Evolutionary conservation across 2,329 filamentous ascomycete species (phyloP).

Genomic region (Phoma herbarum): DNA sequence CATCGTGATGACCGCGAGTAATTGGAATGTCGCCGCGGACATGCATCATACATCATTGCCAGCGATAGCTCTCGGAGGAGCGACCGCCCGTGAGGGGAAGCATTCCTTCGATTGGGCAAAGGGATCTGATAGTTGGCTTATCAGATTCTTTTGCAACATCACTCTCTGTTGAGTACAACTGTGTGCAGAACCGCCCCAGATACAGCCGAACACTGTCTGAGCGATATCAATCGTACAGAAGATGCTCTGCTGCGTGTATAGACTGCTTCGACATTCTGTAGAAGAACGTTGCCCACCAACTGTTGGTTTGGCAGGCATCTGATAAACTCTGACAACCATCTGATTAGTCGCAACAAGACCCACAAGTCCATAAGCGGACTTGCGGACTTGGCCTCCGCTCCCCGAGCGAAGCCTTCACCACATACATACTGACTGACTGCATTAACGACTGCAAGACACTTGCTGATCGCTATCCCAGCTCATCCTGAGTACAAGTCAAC

Average conservation of each 20-base stretch:
- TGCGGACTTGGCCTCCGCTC: conserved; percentile 8
- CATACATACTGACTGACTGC: too few relatives aligned
- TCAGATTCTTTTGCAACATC: conserved; percentile 11
- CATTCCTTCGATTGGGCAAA: conserved; percentile 16
- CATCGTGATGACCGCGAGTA: conserved; percentile 4
- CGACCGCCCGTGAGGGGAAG: conserved; percentile 26
- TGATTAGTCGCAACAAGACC: conserved; percentile 15
- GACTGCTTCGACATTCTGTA: background rate
- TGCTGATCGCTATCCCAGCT: too few relatives aligned
- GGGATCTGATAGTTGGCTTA: conserved; percentile 38
- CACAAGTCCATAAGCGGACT: conserved; percentile 2
- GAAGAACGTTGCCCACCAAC: background rate
- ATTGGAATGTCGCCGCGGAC: conserved; percentile 21
- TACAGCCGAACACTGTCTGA: background rate
- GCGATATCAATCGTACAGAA: too few relatives aligned
- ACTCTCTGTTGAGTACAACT: background rate
- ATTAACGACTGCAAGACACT: too few relatives aligned
- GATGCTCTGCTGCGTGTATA: background rate
- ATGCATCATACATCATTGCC: conserved; percentile 26
- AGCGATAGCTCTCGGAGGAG: conserved; percentile 28
- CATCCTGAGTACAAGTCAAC: too few relatives aligned
- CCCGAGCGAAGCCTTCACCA: too few relatives aligned
- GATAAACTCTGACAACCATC: conserved; percentile 18
- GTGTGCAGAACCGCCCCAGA: background rate
- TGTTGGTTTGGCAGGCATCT: background rate